These are phyloP conservation scores for Stagonosporopsis tanaceti DNA, from an alignment of 2,329 filamentous ascomycete genomes.

Conservation along the genomic window DNA sequence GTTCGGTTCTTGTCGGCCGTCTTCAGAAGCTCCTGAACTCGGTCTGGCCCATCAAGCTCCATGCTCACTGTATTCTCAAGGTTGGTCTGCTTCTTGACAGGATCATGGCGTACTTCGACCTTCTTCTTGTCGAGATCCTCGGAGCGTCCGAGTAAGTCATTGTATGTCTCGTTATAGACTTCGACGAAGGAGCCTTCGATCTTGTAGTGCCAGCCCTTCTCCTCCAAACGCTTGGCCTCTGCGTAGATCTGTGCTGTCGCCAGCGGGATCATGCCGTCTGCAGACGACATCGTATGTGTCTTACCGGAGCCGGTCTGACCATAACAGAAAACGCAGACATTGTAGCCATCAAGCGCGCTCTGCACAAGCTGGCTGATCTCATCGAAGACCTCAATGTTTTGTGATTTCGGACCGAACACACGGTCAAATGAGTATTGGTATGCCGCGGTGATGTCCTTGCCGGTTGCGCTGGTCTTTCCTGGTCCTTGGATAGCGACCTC, in stretches of 20 bases:
- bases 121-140: conserved; percentile 80
- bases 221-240: conserved; percentile 80
- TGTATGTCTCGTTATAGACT: conserved; percentile 97
- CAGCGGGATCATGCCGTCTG: conserved; percentile 93
- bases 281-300: conserved; percentile 95
- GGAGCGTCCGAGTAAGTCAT: conserved; percentile 81
- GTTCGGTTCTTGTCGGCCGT: conserved; percentile 86
- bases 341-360: conserved; percentile 95
- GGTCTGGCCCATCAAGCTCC: conserved; percentile 77
- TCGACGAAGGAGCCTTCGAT: conserved; percentile 97
- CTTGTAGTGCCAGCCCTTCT: conserved; percentile 92
- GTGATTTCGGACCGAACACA: conserved; percentile 79
- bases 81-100: conserved; percentile 78
- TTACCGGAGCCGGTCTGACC: conserved; percentile 97
- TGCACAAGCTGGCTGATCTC: conserved; percentile 98
- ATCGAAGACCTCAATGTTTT: conserved; percentile 88
- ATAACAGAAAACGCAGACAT: conserved; percentile 98
- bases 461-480: conserved; percentile 83
- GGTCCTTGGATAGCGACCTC: conserved; percentile 86
- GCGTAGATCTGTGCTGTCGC: conserved; percentile 94
- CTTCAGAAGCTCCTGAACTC: conserved; percentile 80
- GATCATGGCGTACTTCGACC: conserved; percentile 88
- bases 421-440: conserved; percentile 92
- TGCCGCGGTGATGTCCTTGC: conserved; percentile 76
- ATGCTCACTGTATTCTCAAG: conserved; percentile 83